Evolutionary conservation across 345 rosid genomes (phyloP).

Genomic region (Eucalyptus fibrosa): DNA sequence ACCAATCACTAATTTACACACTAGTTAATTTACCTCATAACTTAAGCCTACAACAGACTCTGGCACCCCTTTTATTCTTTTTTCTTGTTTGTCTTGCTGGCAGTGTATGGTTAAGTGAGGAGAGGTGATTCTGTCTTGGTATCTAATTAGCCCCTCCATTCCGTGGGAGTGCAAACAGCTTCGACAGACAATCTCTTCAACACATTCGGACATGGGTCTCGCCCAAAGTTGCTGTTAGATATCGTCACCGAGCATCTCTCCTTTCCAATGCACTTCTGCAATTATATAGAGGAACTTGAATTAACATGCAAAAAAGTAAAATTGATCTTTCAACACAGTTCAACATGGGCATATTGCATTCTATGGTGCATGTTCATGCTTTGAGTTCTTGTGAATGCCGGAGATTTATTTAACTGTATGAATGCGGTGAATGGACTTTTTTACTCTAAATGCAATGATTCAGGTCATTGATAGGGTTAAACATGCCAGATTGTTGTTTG

Average conservation of each 20-base stretch:
- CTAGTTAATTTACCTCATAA: conserved; percentile 6
- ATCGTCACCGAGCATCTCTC: conserved; percentile 68
- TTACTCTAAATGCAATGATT: neutral
- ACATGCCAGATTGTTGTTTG: neutral
- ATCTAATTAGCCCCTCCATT: conserved; percentile 28
- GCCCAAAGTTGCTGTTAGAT: conserved; percentile 70
- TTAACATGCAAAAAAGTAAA: neutral
- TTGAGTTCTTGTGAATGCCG: neutral
- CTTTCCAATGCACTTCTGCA: conserved; percentile 81
- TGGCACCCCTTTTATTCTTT: neutral
- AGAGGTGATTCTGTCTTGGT: neutral
- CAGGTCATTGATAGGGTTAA: neutral
- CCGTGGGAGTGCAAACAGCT: conserved; percentile 61
- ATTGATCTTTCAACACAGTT: neutral
- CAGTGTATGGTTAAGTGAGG: neutral
- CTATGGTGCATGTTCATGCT: neutral
- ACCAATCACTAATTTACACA: conserved; percentile 7
- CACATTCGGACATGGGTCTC: conserved; percentile 81
- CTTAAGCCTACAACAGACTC: neutral
- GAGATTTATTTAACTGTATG: neutral
- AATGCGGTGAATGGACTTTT: neutral
- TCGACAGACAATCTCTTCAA: conserved; percentile 71
- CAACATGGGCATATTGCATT: neutral
- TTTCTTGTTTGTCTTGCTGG: neutral
- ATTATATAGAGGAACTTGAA: neutral